These are phyloP conservation scores for Begonia fuchsioides DNA, from an alignment of 306 rosid genomes.

Conservation along the genomic window DNA sequence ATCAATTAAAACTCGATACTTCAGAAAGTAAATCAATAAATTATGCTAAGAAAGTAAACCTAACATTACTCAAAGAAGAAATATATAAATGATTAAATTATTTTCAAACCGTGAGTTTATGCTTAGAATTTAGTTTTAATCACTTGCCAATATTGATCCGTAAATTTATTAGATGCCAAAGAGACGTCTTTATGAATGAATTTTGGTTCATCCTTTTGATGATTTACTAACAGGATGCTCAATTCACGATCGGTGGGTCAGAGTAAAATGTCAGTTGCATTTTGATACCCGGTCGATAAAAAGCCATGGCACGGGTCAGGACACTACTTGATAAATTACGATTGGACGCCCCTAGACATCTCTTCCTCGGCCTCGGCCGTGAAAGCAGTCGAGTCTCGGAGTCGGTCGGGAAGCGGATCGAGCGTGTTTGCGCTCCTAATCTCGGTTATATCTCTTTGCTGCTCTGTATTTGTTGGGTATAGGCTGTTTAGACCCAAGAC, in stretches of 20 bases:
- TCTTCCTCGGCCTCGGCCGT: constrained; percentile 24
- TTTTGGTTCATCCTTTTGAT: too few relatives aligned
- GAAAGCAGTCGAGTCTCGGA: constrained; percentile 13
- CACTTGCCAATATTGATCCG: too few relatives aligned
- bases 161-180: too few relatives aligned
- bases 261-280: constrained; percentile 84
- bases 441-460: constrained; percentile 76
- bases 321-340: constrained; percentile 72
- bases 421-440: constrained; percentile 62
- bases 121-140: too few relatives aligned
- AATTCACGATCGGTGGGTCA: constrained; percentile 62
- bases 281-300: constrained; percentile 77
- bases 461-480: constrained; percentile 59
- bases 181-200: too few relatives aligned
- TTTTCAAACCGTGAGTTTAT: too few relatives aligned
- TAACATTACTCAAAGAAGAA: too few relatives aligned
- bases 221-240: constrained; percentile 64
- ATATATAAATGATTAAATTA: too few relatives aligned
- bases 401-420: constrained; percentile 46
- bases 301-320: constrained; percentile 88
- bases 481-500: constrained; percentile 30
- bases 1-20: too few relatives aligned
- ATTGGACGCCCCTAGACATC: constrained; percentile 77
- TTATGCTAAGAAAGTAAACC: too few relatives aligned
- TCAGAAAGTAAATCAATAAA: too few relatives aligned